Base-by-base conservation (phyloP, 2,329 filamentous ascomycete species). In the Verticillium klebahnii region DNA sequence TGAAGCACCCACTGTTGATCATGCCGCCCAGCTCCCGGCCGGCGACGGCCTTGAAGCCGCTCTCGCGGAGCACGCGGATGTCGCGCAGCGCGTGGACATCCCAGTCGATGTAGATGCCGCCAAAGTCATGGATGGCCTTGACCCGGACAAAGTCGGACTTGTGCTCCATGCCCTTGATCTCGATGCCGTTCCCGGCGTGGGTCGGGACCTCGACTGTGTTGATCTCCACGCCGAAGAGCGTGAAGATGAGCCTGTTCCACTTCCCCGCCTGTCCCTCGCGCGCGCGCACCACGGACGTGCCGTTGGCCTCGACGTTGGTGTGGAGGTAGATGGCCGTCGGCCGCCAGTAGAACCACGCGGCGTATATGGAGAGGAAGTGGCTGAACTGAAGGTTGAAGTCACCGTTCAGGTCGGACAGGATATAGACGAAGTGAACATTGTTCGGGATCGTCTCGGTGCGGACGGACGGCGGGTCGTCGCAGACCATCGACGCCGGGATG, bases 271-370 rank as follows among this genome's bases (percentile, higher is more conserved):
- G 31, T 3, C 63, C 65, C 5, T 39, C 32, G 25, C 60, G 61
- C 0, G 69, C 64, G 15, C 61, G 62, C 5, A 14, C 34, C 11
- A 68, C 58, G 6, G 60, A 31, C 5, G 61, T 45, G 37, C 62
- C 55, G 3, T 60, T 39, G 11, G 65, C 68, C 1, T 57, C 39
- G 14, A 63, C 69, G 54, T 73, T 70, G 39, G 69, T 73, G 61
- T 71, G 68, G 0, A 72, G 65, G 58, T 68, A 70, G 45, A 72
- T 70, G 23, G 31, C 58, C 7, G 65, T 60, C 1, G 70, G 71
- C 2, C 61, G 57, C 65, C 64, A 68, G 62, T 63, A 64, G 34
- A 62, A 39, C 60, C 64, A 66, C 0, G 66, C 64, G 0, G 68
- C 63, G 58, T 69, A 72, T 7, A 71, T 57, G 40, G 67, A 66